Evolutionary conservation across 2,329 filamentous ascomycete genomes (phyloP).

Genomic region (Alternaria ethzedia): DNA sequence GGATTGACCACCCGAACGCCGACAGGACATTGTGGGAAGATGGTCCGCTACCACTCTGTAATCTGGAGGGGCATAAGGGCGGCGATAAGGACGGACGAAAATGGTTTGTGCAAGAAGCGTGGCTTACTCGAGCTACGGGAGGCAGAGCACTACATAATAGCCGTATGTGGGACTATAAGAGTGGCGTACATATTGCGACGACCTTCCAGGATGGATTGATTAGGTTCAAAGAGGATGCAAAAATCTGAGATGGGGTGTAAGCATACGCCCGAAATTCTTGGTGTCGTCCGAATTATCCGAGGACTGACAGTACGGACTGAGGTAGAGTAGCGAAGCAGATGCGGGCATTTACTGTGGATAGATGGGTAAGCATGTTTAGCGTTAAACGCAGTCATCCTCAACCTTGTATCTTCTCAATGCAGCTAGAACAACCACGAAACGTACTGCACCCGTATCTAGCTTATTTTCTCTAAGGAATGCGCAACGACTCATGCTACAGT

Average conservation of each 20-base stretch:
- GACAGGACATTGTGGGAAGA: slow-evolving; percentile 34
- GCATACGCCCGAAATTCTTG: background rate
- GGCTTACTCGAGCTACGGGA: slow-evolving; percentile 29
- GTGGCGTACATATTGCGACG: slow-evolving; percentile 40
- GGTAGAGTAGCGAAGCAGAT: background rate
- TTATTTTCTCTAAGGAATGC: background rate
- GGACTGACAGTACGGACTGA: background rate
- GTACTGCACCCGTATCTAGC: background rate
- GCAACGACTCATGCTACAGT: background rate
- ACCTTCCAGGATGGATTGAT: slow-evolving; percentile 44
- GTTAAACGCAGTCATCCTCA: background rate
- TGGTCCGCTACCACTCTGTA: slow-evolving; percentile 28
- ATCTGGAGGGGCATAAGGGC: slow-evolving; percentile 16
- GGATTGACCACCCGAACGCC: slow-evolving; percentile 27
- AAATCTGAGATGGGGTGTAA: background rate
- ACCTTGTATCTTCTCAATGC: background rate
- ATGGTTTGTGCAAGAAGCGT: slow-evolving; percentile 44
- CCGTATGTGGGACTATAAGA: slow-evolving; percentile 40
- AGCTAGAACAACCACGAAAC: background rate
- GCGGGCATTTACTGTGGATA: background rate
- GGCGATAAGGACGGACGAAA: slow-evolving; percentile 35
- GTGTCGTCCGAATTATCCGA: background rate
- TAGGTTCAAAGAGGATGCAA: slow-evolving; percentile 21
- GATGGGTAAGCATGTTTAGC: background rate
- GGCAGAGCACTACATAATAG: slow-evolving; percentile 37